Conservation (phyloP, 1,139 yeast genomes). For the Candida sojae region DNA sequence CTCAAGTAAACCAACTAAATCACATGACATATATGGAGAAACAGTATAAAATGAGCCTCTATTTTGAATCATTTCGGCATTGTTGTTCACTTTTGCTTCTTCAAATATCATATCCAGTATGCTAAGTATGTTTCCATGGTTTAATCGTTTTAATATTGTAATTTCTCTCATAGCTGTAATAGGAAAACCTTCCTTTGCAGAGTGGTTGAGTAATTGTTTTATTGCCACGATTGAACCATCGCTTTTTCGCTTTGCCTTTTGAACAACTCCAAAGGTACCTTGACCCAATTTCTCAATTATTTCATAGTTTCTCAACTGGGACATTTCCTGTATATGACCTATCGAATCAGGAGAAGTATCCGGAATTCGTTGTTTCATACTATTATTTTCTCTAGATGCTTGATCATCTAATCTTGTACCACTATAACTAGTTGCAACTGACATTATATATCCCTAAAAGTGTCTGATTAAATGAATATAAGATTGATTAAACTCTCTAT, state of each 20-base stretch:
- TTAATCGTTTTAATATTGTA: slow-evolving; percentile 70
- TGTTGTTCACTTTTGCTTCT: slow-evolving; percentile 41
- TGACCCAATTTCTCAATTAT: slow-evolving; percentile 45
- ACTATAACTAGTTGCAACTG: slow-evolving; percentile 1
- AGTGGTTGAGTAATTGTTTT: slow-evolving; percentile 79
- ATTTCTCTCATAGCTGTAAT: slow-evolving; percentile 95
- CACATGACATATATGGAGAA: slow-evolving; percentile 91
- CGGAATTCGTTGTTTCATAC: not conserved
- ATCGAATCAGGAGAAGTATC: slow-evolving; percentile 3
- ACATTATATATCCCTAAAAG: not conserved
- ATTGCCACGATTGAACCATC: slow-evolving; percentile 48
- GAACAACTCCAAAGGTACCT: slow-evolving; percentile 53
- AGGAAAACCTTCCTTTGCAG: slow-evolving; percentile 91
- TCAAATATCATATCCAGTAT: slow-evolving; percentile 83
- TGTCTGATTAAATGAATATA: not conserved
- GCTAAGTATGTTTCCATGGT: slow-evolving; percentile 72
- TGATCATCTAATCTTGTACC: not conserved
- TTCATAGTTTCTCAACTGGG: slow-evolving; percentile 31
- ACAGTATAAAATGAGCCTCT: slow-evolving; percentile 78
- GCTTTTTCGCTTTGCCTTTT: slow-evolving; percentile 36
- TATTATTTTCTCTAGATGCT: not conserved
- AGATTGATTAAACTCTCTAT: not conserved
- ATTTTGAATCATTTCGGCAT: slow-evolving; percentile 35
- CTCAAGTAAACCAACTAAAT: slow-evolving; percentile 87
- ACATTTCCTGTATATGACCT: slow-evolving; percentile 27